A percentile compares a stretch with the other conserved stretches of the same genome.
phyloP scores from a whole-genome alignment of 1,284 basidiomycete species.

The Moesziomyces aphidis region DNA sequence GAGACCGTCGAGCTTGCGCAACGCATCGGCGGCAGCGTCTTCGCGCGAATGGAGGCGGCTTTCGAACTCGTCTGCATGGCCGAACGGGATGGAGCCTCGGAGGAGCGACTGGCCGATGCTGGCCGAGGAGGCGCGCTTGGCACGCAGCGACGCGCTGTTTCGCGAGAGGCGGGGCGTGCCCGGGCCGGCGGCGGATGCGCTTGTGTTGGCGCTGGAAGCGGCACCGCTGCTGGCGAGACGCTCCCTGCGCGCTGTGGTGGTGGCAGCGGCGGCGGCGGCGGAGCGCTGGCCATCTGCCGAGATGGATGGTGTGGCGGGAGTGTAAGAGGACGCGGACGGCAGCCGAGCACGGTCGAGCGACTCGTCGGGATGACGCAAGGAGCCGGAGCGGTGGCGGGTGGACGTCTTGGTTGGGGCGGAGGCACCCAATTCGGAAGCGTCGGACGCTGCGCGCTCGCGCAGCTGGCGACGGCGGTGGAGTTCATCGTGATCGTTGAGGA shows the following conservation, averaged over 20 bases:
- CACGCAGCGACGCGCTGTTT: slow-evolving; percentile 33
- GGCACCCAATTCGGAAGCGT: slow-evolving; percentile 19
- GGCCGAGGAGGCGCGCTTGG: slow-evolving; percentile 69
- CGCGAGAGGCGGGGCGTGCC: slow-evolving; percentile 27
- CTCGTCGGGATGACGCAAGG: slow-evolving; percentile 17
- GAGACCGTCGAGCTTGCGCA: slow-evolving; percentile 92
- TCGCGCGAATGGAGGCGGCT: slow-evolving; percentile 70
- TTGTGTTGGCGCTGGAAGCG: slow-evolving; percentile 5
- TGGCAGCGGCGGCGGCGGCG: neutral
- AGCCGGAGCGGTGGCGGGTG: slow-evolving; percentile 15
- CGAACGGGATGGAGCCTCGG: slow-evolving; percentile 55
- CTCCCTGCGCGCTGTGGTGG: slow-evolving; percentile 18
- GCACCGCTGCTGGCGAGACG: slow-evolving; percentile 24
- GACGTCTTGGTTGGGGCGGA: slow-evolving; percentile 4
- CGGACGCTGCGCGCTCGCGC: slow-evolving; percentile 28
- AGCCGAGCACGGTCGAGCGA: slow-evolving; percentile 4
- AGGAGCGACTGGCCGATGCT: slow-evolving; percentile 69
- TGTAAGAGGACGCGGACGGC: slow-evolving; percentile 6
- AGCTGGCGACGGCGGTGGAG: slow-evolving; percentile 43
- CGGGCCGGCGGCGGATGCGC: slow-evolving; percentile 3
- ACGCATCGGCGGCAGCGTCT: slow-evolving; percentile 86
- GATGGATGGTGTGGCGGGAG: neutral
- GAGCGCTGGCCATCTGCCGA: slow-evolving; percentile 12
- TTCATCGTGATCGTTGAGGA: slow-evolving; percentile 57
- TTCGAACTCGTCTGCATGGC: slow-evolving; percentile 50